phyloP scores from a whole-genome alignment of 805 yeast genomes.

The Teunomyces gatunensis region DNA sequence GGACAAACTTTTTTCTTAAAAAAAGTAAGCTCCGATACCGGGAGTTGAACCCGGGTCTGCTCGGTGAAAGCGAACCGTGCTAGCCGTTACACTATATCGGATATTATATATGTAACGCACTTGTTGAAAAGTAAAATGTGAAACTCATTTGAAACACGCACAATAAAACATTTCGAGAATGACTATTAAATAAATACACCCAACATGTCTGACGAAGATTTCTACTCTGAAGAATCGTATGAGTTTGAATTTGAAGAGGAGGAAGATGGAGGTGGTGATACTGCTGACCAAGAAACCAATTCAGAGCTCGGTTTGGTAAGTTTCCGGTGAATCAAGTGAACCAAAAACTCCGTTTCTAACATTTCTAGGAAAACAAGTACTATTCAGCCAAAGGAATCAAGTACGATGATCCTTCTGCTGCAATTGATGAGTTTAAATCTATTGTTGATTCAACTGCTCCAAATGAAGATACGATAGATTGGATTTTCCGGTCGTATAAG shows the following conservation, averaged over 20 bases:
- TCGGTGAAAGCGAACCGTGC: constrained; percentile 85
- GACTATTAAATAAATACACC: not conserved
- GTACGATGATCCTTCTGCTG: constrained; percentile 27
- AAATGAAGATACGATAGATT: constrained; percentile 18
- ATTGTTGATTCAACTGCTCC: constrained; percentile 10
- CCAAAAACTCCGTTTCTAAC: constrained; percentile 13
- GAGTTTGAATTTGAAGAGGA: constrained; percentile 17
- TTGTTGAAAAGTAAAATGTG: not conserved
- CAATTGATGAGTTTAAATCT: constrained; percentile 21
- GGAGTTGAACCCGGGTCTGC: constrained; percentile 86
- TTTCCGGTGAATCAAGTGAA: not conserved
- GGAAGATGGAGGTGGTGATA: constrained; percentile 10
- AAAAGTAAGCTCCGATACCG: constrained; percentile 60
- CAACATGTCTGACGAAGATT: constrained; percentile 15
- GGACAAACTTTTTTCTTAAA: not conserved
- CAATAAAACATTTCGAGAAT: not conserved
- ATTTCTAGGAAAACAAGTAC: constrained; percentile 26
- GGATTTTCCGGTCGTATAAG: constrained; percentile 40
- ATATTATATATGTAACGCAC: not conserved
- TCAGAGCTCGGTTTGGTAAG: constrained; percentile 6
- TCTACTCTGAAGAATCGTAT: constrained; percentile 15
- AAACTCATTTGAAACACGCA: not conserved
- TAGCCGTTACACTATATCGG: constrained; percentile 28
- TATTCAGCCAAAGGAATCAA: constrained; percentile 39
- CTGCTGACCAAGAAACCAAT: constrained; percentile 2